A percentile compares a stretch with the other conserved stretches of the same genome.
Conservation (phyloP, 805 yeast genomes). For the Isabelozyma rhagii region DNA sequence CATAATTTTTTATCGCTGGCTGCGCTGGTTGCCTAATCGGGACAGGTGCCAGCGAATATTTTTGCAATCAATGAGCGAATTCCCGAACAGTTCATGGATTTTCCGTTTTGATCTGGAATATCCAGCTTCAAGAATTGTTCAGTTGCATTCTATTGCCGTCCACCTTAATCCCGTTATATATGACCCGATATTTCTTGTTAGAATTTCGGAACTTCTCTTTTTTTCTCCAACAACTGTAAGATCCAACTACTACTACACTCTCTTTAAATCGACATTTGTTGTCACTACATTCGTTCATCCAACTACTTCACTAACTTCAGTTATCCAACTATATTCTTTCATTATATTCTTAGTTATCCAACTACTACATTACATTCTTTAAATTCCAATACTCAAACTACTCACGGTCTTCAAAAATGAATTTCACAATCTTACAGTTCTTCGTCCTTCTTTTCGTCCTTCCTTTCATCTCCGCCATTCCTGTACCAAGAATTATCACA, state of each 20-base stretch:
- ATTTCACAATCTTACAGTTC: neutral
- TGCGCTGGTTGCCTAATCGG: neutral
- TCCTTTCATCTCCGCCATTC: constrained; percentile 19
- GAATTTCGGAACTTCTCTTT: neutral
- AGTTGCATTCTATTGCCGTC: neutral
- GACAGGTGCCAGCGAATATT: neutral
- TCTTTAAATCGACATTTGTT: neutral
- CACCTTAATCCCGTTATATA: neutral
- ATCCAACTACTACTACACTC: neutral
- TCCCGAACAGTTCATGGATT: neutral
- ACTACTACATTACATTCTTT: neutral
- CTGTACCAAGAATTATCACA: constrained; percentile 44
- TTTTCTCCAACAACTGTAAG: neutral
- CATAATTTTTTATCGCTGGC: neutral
- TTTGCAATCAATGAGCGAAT: neutral
- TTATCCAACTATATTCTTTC: neutral
- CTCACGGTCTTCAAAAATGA: neutral
- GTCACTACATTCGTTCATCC: neutral
- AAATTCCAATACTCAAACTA: neutral
- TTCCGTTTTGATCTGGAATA: neutral
- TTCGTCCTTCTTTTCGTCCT: neutral
- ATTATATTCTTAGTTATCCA: neutral
- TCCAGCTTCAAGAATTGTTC: neutral
- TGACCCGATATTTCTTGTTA: neutral
- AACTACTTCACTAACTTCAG: neutral